phyloP scores from a whole-genome alignment of 1,139 yeast genomes.

The Sugiyamaella novakii region DNA sequence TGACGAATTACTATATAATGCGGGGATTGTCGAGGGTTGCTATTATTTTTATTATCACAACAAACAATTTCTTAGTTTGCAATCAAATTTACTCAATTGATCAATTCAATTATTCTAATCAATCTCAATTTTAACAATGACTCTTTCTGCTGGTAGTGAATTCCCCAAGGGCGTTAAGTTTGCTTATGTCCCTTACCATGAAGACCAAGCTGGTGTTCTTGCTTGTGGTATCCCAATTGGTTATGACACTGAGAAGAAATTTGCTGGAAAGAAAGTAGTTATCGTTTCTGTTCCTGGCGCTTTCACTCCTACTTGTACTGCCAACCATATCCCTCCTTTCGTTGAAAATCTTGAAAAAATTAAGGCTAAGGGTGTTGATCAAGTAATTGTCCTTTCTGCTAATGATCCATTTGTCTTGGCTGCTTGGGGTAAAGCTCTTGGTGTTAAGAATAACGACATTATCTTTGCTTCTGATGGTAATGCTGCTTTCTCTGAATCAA shows the following conservation, averaged over 20 bases:
- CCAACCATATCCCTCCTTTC: conserved; percentile 77
- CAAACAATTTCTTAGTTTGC: not conserved
- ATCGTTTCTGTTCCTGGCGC: conserved; percentile 90
- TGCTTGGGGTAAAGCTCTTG: conserved; percentile 81
- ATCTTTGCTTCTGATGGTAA: conserved; percentile 76
- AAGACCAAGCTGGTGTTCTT: conserved; percentile 47
- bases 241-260: conserved; percentile 53
- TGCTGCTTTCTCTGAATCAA: conserved; percentile 59
- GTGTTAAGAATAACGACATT: conserved; percentile 51
- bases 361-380: conserved; percentile 69
- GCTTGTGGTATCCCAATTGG: conserved; percentile 59
- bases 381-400: conserved; percentile 69
- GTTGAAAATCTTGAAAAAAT: conserved; percentile 56
- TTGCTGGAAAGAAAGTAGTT: conserved; percentile 57
- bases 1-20: not conserved
- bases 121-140: conserved; percentile 21
- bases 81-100: not conserved
- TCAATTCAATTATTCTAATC: not conserved
- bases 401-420: conserved; percentile 78
- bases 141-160: conserved; percentile 34
- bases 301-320: conserved; percentile 87
- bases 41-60: no score
- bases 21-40: not conserved
- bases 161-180: conserved; percentile 59
- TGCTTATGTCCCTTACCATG: conserved; percentile 58